Base-by-base conservation (phyloP, 225 moss, liverwort and hornwort genomes). In the Sphagnum contortum region DNA sequence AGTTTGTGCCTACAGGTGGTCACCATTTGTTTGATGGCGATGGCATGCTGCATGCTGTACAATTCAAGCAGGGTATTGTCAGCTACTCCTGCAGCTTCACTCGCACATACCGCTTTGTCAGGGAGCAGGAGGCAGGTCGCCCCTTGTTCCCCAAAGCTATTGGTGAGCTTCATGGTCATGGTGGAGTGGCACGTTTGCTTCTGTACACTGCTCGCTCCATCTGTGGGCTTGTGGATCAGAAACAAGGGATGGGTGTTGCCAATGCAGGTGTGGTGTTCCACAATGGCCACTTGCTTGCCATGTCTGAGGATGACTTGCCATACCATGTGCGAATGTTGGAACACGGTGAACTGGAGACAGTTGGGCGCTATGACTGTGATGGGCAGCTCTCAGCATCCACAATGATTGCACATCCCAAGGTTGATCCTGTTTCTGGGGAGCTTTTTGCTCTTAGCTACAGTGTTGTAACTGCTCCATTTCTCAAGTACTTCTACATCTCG, bases 1-100 rank as follows among this genome's bases (percentile, higher is more conserved):
- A 81, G 61, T 96, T 90, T 59, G 64, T 77, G 4, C 92, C 96
- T 3, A 66, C 73, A 49, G 92, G 82, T 2, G 90, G 96, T 7
- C 92, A 96, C 71, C 96, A 96, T 57, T 79, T 92, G 3, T 96
- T 96, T 57, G 96, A 96, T 60, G 96, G 96, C 13, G 96, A 96
- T 12, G 96, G 96, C 48, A 92, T 96, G 96, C 74, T 96, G 69
- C 96, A 96, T 50, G 90, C 96, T 57, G 81, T 96, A n/a, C 83
- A 64, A 11, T 80, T 96, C 66, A 62, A 76, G 12, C 66, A 68
- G 1, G 78, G 88, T 9, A 68, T 66, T 45, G 92, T 80, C 0
- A 90, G 92, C 50, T 85, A 96, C 67, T 90, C 87, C 8, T 92
- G 88, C 53, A 79, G 92, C 12, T 92, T 76, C 78, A 96, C 96